Percentiles rank a stretch among this genome's conserved stretches.
Conservation (phyloP, 352 stramenopile genomes). For the Globisporangium abappressorium region DNA sequence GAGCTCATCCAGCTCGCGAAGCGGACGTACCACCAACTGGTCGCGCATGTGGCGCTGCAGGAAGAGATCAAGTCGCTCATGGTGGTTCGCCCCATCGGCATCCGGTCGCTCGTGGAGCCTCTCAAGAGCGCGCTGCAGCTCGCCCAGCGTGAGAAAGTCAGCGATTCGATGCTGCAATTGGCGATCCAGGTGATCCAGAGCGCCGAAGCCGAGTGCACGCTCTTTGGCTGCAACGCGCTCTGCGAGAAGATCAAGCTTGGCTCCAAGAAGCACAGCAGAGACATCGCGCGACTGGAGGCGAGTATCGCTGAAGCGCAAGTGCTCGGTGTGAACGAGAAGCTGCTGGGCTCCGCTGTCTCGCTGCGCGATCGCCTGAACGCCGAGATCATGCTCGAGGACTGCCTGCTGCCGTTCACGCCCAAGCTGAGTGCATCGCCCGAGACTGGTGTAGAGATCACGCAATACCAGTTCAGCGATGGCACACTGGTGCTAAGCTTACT, state of each 20-base stretch:
- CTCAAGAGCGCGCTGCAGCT: slow-evolving; percentile 54
- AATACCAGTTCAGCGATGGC: slow-evolving; percentile 58
- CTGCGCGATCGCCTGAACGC: slow-evolving; percentile 60
- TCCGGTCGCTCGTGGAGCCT: slow-evolving; percentile 61
- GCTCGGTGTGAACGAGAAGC: slow-evolving; percentile 52
- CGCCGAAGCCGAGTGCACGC: slow-evolving; percentile 73
- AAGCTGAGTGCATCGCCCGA: slow-evolving; percentile 20
- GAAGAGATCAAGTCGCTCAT: slow-evolving; percentile 80
- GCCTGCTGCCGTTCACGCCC: slow-evolving; percentile 45
- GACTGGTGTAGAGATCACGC: slow-evolving; percentile 22
- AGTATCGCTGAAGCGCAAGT: slow-evolving; percentile 52
- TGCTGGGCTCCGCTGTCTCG: slow-evolving; percentile 37
- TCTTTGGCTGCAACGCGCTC: slow-evolving; percentile 73
- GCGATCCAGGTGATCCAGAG: slow-evolving; percentile 65
- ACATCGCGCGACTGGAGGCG: slow-evolving; percentile 65
- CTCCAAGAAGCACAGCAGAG: slow-evolving; percentile 41
- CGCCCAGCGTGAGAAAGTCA: slow-evolving; percentile 48
- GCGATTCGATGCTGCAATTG: slow-evolving; percentile 49
- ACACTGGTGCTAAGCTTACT: slow-evolving; percentile 48
- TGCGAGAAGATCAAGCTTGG: slow-evolving; percentile 60
- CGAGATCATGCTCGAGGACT: slow-evolving; percentile 64
- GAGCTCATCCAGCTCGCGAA: slow-evolving; percentile 47
- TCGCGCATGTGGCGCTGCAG: slow-evolving; percentile 65
- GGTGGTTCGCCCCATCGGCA: slow-evolving; percentile 62
- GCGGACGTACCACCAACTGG: slow-evolving; percentile 66